Percentiles rank a stretch among this genome's conserved stretches.
phyloP scores from a whole-genome alignment of 1,284 basidiomycete genomes.

The Golubevia pallescens region DNA sequence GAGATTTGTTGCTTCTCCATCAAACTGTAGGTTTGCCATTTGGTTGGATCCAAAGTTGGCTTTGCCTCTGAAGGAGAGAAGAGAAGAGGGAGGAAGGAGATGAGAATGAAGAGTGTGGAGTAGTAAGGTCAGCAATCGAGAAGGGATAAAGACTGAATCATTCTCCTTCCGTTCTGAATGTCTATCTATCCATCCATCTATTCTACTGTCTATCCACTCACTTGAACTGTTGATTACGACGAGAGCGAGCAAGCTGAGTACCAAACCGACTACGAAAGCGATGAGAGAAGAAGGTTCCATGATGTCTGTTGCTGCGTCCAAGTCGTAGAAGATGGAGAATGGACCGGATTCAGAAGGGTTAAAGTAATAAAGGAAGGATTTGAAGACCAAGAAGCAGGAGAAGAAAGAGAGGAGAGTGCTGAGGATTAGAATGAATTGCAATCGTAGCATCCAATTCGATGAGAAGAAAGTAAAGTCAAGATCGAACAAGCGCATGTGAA shows the following conservation, averaged over 20 bases:
- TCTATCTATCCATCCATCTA: too few relatives aligned
- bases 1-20: conserved; percentile 47
- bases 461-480: too few relatives aligned
- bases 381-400: conserved; percentile 20
- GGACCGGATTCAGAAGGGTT: conserved; percentile 9
- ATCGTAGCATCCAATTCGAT: conserved; percentile 7
- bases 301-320: conserved; percentile 41
- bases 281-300: conserved; percentile 47
- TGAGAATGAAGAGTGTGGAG: not conserved
- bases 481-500: too few relatives aligned
- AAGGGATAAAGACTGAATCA: not conserved
- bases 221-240: conserved; percentile 39
- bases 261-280: conserved; percentile 47
- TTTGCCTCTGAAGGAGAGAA: conserved; percentile 19
- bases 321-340: conserved; percentile 29
- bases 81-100: not conserved
- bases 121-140: not conserved
- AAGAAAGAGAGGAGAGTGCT: conserved; percentile 38
- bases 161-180: not conserved
- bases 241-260: conserved; percentile 31
- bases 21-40: conserved; percentile 53
- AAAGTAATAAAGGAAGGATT: conserved; percentile 20
- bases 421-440: conserved; percentile 27
- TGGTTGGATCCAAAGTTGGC: conserved; percentile 49
- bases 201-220: conserved; percentile 10